Evolutionary conservation across 2,329 filamentous ascomycete species (phyloP), one percentile per base, ranked within the genome.

Genomic region (Epicoccum nigrum): DNA sequence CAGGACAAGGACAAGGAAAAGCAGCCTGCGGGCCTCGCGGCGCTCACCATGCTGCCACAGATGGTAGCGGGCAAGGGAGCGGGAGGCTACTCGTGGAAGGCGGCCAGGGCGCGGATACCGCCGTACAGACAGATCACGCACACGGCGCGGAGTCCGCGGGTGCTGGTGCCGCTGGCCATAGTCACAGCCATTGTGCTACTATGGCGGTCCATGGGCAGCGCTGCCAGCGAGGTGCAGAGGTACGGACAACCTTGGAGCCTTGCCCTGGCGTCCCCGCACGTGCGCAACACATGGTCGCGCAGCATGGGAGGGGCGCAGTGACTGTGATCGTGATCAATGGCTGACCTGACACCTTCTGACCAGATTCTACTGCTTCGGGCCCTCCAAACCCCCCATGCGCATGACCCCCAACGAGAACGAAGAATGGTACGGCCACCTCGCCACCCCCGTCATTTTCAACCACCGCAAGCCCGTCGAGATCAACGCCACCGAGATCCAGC

Each of bases 291-390:
- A 6, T 25, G 11, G 12, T 34, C 41, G 42, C 59, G 30, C 31
- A 37, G 45, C 58, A 34, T 12, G 13, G 11, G 31, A 4, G 21
- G 34, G 2, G 7, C 12, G 27, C n/a, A 25, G 23, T 25, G 23
- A 25, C 23, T 13, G 11, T 19, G 44, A n/a, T n/a, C n/a, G n/a
- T n/a, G n/a, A n/a, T n/a, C 17, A 33, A 15, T 16, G 33, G 56
- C 68, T 72, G 49, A 74, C 56, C n/a, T 31, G 15, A 5, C 13
- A 9, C 13, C 13, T 30, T 30, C 28, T 16, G 15, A 51, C 57
- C 69, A 97, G 93, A 77, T 97, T 96, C 77, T 96, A 96, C 77
- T 99, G 94, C 80, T 97, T 92, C 83, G 94, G 94, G 11, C 93
- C 94, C 12, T 85, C 88, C 19, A 97, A 95, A 79, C 85, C 94